Percentiles rank a stretch among this genome's conserved stretches.
Evolutionary conservation across 106 monocot genomes (phyloP).

Genomic region (Allium cepa): DNA sequence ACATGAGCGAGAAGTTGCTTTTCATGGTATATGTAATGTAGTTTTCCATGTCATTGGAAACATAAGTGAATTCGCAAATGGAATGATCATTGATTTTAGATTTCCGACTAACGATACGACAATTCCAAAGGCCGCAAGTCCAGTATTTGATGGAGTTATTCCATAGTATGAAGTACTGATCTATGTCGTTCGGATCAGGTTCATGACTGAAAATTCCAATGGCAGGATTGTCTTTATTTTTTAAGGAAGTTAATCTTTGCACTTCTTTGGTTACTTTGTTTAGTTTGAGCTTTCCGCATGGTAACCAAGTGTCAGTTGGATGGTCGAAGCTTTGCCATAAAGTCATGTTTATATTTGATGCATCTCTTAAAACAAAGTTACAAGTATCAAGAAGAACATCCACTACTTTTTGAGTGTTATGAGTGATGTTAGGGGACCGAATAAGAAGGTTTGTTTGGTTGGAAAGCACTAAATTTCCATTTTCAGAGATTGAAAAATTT

Average conservation of each 20-base stretch:
- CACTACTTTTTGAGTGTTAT: slow-evolving; percentile 7
- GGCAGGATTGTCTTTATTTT: no score
- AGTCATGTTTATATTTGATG: neutral
- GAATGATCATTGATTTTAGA: no score
- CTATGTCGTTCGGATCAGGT: slow-evolving; percentile 20
- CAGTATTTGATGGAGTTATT: slow-evolving; percentile 15
- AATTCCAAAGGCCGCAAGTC: slow-evolving; percentile 35
- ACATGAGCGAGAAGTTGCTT: neutral
- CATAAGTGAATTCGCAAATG: no score
- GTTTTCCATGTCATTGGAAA: no score
- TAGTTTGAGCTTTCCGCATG: no score
- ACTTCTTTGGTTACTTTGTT: no score
- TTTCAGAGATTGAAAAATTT: slow-evolving; percentile 9
- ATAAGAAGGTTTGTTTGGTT: slow-evolving; percentile 3
- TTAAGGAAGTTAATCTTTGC: slow-evolving; percentile 61
- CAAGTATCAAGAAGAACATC: slow-evolving; percentile 34
- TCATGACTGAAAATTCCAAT: slow-evolving; percentile 11
- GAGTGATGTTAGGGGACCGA: no score
- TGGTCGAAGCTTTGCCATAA: no score
- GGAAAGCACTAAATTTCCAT: slow-evolving; percentile 29
- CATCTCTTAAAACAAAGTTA: slow-evolving; percentile 35
- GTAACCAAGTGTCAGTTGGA: no score
- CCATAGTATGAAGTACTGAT: slow-evolving; percentile 23
- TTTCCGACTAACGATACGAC: neutral
- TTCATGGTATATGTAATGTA: no score